These are phyloP conservation scores for Curvularia verruculosa DNA, from an alignment of 2,329 filamentous ascomycete species.

Conservation along the genomic window DNA sequence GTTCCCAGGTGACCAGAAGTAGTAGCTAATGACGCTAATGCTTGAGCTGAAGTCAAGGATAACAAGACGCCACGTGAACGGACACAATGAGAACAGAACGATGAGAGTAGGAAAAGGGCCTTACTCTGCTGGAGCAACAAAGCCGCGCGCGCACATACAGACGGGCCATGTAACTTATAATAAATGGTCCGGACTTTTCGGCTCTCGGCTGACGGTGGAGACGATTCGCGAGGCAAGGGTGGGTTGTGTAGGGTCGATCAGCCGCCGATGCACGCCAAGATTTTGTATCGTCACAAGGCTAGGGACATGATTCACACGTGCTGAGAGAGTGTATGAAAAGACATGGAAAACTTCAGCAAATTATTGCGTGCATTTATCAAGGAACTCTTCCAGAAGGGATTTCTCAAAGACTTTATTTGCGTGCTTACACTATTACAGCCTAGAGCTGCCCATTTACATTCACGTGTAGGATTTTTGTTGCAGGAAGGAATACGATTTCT, in stretches of 20 bases:
- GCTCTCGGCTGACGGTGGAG: constrained; percentile 11
- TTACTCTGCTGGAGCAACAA: background rate
- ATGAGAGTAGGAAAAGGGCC: background rate
- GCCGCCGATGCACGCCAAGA: constrained; percentile 22
- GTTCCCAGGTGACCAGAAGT: constrained; percentile 13
- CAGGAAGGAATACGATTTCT: background rate
- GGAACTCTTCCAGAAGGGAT: background rate
- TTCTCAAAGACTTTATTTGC: background rate
- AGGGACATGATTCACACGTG: background rate
- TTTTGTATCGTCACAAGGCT: constrained; percentile 2
- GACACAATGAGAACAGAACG: constrained; percentile 9
- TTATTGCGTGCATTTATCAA: background rate
- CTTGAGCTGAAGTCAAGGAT: background rate
- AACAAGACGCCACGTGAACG: background rate
- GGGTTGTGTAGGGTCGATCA: constrained; percentile 19
- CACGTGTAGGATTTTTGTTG: background rate
- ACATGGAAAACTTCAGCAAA: background rate
- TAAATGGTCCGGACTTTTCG: constrained; percentile 1
- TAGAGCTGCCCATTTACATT: background rate
- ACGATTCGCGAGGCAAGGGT: constrained; percentile 7
- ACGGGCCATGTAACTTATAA: background rate
- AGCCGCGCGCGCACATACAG: background rate
- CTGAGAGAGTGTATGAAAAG: background rate
- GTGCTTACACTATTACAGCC: background rate
- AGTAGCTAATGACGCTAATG: constrained; percentile 27